Evolutionary conservation across 352 stramenopile species (phyloP), one percentile per base, ranked within the genome.

Genomic region (Globisporangium splendens): DNA sequence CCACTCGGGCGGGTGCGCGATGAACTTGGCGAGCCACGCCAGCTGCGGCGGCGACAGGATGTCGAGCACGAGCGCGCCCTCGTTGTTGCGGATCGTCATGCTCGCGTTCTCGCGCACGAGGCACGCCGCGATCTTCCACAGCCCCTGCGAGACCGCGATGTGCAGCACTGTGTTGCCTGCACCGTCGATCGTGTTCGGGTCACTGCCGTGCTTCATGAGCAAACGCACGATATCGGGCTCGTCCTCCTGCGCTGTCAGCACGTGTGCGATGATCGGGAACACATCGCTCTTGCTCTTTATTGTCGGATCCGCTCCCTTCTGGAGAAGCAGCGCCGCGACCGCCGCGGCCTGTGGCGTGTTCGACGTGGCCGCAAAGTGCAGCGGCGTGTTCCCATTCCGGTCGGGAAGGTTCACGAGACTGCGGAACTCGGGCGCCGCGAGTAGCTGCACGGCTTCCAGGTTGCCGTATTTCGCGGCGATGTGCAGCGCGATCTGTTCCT

Each of bases 401-500:
- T 94, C 85, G 7, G 69, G 69, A 55, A 72, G 54, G 54, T 88
- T 89, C 48, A 90, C 65, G 21, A 89, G 69, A 54, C 56, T 15
- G n/a, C 71, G 62, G 61, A 91, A 82, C 59, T 89, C 79, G 8
- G 81, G 73, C 0, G 68, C 63, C 0, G 81, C 66, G 20, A 91
- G 64, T 50, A 91, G 59, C 39, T 66, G 68, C 38, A 75, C 71
- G 14, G 70, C 79, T 21, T 86, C 75, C 10, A 89, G 57, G 52
- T 89, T 88, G 33, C 80, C 83, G 60, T 87, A 89, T 65, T 90
- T 92, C 50, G 80, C 80, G 12, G 85, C 85, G 65, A 94, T 89
- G 54, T 94, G 85, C 28, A 94, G 62, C 28, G 85, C 85, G 35
- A 88, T 81, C 59, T 94, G 85, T 38, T 84, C 60, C 70, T 94